phyloP scores from a whole-genome alignment of 176 grass and related monocot genomes.

The Bromus sterilis region DNA sequence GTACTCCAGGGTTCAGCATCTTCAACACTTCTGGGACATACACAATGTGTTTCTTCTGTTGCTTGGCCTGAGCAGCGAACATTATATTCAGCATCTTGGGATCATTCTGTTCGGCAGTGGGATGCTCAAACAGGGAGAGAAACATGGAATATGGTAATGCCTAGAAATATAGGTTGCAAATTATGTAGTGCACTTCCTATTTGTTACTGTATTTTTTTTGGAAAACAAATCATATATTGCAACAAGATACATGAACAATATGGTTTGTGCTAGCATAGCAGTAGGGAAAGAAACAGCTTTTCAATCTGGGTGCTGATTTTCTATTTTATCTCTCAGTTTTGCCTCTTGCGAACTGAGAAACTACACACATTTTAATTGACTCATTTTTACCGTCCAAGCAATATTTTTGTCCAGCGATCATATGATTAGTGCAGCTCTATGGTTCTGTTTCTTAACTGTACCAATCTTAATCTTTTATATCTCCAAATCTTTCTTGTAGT shows the following conservation, averaged over 20 bases:
- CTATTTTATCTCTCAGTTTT: neutral
- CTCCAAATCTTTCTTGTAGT: conserved; percentile 38
- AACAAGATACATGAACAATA: neutral
- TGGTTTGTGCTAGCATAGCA: neutral
- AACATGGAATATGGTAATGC: conserved; percentile 76
- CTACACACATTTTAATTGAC: neutral
- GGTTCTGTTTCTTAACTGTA: neutral
- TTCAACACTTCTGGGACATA: conserved; percentile 76
- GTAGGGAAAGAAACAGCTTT: neutral
- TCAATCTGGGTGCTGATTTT: neutral
- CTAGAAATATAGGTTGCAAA: neutral
- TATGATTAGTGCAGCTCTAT: neutral
- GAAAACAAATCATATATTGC: neutral
- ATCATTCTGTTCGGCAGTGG: conserved; percentile 95
- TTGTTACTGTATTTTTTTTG: neutral
- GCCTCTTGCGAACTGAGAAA: neutral
- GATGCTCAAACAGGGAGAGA: conserved; percentile 72
- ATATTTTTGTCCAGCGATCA: neutral
- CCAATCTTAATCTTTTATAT: neutral
- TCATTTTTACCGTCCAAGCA: neutral
- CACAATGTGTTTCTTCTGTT: conserved; percentile 81
- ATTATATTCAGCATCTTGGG: conserved; percentile 94
- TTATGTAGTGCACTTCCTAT: neutral
- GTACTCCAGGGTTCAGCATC: conserved; percentile 50
- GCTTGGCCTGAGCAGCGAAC: conserved; percentile 61